These are phyloP conservation scores for Erigeron canadensis DNA, from an alignment of 129 eudicot species.

Conservation along the genomic window DNA sequence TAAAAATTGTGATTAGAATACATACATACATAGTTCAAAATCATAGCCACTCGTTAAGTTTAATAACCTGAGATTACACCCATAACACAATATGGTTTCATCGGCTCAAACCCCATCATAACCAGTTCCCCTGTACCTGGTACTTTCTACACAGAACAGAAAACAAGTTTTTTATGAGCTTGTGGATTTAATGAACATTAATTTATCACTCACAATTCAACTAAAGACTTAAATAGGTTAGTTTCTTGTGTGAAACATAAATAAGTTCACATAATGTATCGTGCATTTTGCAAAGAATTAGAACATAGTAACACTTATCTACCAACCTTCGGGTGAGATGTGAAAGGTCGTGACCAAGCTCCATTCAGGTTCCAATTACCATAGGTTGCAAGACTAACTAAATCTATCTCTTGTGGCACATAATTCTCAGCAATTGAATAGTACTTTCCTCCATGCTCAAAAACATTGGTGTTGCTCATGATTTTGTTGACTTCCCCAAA, in stretches of 20 bases:
- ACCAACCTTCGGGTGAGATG: constrained; percentile 40
- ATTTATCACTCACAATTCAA: too few relatives aligned
- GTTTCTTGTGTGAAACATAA: too few relatives aligned
- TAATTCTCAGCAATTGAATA: constrained; percentile 35
- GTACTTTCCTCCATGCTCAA: constrained; percentile 36
- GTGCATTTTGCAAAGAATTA: background rate
- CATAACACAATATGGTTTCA: constrained; percentile 29
- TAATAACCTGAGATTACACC: constrained; percentile 43
- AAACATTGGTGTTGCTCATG: constrained; percentile 35
- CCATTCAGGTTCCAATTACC: constrained; percentile 28
- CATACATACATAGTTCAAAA: background rate
- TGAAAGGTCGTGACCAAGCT: constrained; percentile 34
- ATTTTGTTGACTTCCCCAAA: constrained; percentile 29
- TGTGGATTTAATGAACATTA: too few relatives aligned
- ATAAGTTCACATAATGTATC: background rate
- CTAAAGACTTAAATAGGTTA: too few relatives aligned
- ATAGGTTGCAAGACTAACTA: constrained; percentile 22
- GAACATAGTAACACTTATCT: too few relatives aligned
- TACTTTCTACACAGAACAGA: constrained; percentile 26
- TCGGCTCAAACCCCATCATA: constrained; percentile 23
- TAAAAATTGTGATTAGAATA: background rate
- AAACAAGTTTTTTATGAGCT: background rate
- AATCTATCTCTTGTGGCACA: constrained; percentile 35
- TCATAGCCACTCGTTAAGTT: background rate
- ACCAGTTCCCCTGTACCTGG: constrained; percentile 37